Conservation (phyloP, 805 yeast species). For the Nakazawaea wyomingensis region DNA sequence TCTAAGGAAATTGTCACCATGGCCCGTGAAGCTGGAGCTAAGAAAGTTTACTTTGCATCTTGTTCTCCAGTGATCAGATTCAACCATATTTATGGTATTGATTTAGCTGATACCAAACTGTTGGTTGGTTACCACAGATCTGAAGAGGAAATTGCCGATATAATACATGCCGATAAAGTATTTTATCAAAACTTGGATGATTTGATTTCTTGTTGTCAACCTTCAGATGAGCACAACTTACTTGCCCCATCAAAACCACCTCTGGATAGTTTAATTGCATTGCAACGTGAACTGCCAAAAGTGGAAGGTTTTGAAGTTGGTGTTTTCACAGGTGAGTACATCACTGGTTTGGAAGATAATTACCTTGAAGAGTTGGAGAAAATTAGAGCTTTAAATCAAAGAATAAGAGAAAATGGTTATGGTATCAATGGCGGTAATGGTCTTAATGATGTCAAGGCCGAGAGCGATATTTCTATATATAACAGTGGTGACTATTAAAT, state of each 20-base stretch:
- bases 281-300: constrained; percentile 18
- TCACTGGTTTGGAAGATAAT: constrained; percentile 88
- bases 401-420: constrained; percentile 35
- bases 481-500: constrained; percentile 47
- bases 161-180: constrained; percentile 86
- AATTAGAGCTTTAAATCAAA: constrained; percentile 73
- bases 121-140: constrained; percentile 80
- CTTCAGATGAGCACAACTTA: constrained; percentile 6
- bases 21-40: constrained; percentile 99
- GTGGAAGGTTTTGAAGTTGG: constrained; percentile 84
- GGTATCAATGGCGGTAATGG: constrained; percentile 30
- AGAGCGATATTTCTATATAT: constrained; percentile 53
- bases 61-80: constrained; percentile 97
- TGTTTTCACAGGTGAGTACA: constrained; percentile 90
- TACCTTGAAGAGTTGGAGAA: constrained; percentile 79
- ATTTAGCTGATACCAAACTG: constrained; percentile 91
- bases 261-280: constrained; percentile 19
- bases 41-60: constrained; percentile 89
- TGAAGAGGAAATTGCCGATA: constrained; percentile 69
- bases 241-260: constrained; percentile 4
- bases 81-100: constrained; percentile 97
- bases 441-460: constrained; percentile 71
- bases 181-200: constrained; percentile 85
- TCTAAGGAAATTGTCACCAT: constrained; percentile 92
- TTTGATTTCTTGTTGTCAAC: constrained; percentile 69